Base-by-base conservation (phyloP, 345 rosid genomes). In the Litchi chinensis region DNA sequence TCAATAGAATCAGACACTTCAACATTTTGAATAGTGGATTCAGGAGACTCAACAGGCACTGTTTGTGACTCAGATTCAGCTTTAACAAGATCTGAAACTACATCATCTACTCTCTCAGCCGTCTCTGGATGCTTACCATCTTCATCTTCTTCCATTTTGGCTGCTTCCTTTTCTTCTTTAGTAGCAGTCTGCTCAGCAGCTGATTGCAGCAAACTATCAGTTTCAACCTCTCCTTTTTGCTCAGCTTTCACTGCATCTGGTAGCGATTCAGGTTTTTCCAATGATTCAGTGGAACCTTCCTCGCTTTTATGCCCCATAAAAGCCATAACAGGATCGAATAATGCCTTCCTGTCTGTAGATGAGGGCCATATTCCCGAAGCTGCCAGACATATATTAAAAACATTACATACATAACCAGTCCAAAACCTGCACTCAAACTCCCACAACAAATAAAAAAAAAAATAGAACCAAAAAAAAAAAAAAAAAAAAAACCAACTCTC, bases 301-400 rank as follows among this genome's bases (percentile, higher is more conserved):
- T 86, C 98, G 72, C 84, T 81, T 78, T 77, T 88, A 43, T 91
- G 89, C 71, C 98, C 97, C 89, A 89, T 89, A 85, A 93, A 91
- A 77, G 95, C 65, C 90, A 93, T 88, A 40, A 92, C 93, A 71
- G 97, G 65, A 60, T 60, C 13, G 28, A 60, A 60, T 22, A 60
- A 21, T 8, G 65, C 65, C 22, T 60, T 60, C 65, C 65, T 60
- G 24, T 60, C 65, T 60, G 65, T 60, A 60, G 65, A 60, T 19
- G 65, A 60, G 16, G 24, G 86, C 98, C 98, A 91, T 80, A 87
- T 76, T 78, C 91, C 93, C 12, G 93, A 88, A 80, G 89, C 91
- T 86, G 84, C 22, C 48, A 73, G 43, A 70, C 54, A 81, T 68
- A 64, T 43, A 10, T 2, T 74, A 22, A 63, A 70, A 3, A 68